Base-by-base conservation (phyloP, 2,329 filamentous ascomycete species). In the Colletotrichum sp. region DNA sequence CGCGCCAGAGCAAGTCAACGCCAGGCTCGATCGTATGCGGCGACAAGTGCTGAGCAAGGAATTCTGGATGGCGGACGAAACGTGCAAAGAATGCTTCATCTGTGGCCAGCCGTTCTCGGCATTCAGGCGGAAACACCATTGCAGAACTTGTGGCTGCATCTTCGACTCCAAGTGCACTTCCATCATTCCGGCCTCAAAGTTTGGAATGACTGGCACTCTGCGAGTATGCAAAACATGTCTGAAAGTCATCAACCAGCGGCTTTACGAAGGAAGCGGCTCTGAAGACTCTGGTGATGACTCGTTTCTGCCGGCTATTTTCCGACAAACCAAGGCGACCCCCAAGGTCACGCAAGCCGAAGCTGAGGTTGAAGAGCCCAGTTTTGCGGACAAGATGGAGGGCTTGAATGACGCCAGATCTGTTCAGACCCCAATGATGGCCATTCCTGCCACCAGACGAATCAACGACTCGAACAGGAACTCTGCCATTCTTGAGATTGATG, bases 11-110 rank as follows among this genome's bases (percentile, higher is more conserved):
- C 87, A 88, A 65, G 91, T 93, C 74, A 93, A 87, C 79, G 89
- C 91, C 10, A 89, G 91, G 71, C 85, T 94, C 8, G 92, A 92
- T 66, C 93, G 94, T 79, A 94, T 98, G 88, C 92, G 94, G 77
- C 94, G 95, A 80, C 96, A 96, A 81, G 93, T 99, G 9, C 87
- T 99, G 61, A 98, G 95, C 83, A 97, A 96, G 81, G 96, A 99
- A 79, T 99, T 98, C 80, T 99, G 96, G 97, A 99, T 99, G 97
- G 95, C 96, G 75, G 97, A 99, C 82, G 97, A 99, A 82, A 98
- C 98, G 77, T 98, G 96, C 75, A 99, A 98, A 82, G 96, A 98
- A 80, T 99, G 97, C 82, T 99, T 98, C 82, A 92, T 95, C 60
- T 99, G 97, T 81, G 95, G 95, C 60, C 94, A 95, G 74, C 91